Conservation (phyloP, 805 yeast genomes). For the Yueomyces sinensis region DNA sequence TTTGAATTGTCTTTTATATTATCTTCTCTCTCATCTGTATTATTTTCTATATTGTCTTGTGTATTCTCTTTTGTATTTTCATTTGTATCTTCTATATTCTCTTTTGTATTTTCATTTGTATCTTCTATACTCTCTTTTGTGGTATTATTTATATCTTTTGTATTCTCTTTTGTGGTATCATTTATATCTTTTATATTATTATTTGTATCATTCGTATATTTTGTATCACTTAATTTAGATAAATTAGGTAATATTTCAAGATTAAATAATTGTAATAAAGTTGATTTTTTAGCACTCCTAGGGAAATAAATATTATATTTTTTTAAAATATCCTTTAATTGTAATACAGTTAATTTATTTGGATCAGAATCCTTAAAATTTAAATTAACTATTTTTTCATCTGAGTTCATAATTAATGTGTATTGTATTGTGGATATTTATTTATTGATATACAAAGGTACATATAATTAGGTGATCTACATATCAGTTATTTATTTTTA, state of each 20-base stretch:
- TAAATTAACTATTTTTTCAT: too few species aligned
- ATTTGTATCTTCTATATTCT: constrained; percentile 2
- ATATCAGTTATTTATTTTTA: too few species aligned
- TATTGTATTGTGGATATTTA: background rate
- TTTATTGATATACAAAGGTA: background rate
- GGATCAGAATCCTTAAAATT: constrained; percentile 76
- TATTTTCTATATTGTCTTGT: constrained; percentile 5
- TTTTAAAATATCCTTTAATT: constrained; percentile 51
- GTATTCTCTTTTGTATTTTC: constrained; percentile 3
- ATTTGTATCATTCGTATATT: too few species aligned
- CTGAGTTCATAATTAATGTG: too few species aligned
- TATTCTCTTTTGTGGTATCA: too few species aligned
- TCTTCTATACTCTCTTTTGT: constrained; percentile 4
- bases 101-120: constrained; percentile 1
- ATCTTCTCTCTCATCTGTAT: background rate
- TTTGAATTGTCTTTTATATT: background rate
- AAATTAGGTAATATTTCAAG: too few species aligned
- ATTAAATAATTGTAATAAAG: too few species aligned
- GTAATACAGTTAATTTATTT: constrained; percentile 47
- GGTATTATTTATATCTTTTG: too few species aligned
- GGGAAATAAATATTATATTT: constrained; percentile 52
- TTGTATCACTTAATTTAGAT: too few species aligned
- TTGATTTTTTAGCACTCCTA: constrained; percentile 53
- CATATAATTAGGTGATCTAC: background rate
- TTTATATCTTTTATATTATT: too few species aligned